phyloP scores from a whole-genome alignment of 441 rosid species.

The Brassica hybrid region DNA sequence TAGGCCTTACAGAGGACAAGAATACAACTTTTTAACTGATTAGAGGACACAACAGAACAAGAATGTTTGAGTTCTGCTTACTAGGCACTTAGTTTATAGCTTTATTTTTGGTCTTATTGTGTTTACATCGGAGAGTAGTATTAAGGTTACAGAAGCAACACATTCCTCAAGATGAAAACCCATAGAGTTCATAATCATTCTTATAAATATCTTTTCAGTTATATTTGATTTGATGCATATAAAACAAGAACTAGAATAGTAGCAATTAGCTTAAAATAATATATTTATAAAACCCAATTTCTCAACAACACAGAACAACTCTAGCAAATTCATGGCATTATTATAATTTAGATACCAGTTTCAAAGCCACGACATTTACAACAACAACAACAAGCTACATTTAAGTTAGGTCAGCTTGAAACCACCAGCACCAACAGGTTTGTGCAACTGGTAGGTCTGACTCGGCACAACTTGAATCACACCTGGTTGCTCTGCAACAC shows the following conservation, averaged over 20 bases:
- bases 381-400: conserved; percentile 5
- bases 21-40: conserved; percentile 26
- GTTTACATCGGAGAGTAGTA: conserved; percentile 10
- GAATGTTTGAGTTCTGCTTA: conserved; percentile 31
- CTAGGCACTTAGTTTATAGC: conserved; percentile 39
- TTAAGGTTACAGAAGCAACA: not conserved
- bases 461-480: conserved; percentile 79
- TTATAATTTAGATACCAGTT: not conserved
- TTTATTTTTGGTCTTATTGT: not conserved
- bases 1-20: too few species aligned
- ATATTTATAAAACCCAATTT: too few species aligned
- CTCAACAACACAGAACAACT: too few species aligned
- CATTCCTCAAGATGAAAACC: too few species aligned
- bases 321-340: too few species aligned
- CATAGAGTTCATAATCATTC: too few species aligned
- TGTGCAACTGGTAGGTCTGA: conserved; percentile 69
- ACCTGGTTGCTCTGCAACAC: conserved; percentile 77
- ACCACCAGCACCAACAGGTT: conserved; percentile 38
- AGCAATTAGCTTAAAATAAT: too few species aligned
- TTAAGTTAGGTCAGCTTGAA: conserved; percentile 27
- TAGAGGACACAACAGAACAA: conserved; percentile 18
- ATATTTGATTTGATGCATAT: too few species aligned
- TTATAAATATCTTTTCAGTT: too few species aligned
- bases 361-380: conserved; percentile 15
- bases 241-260: too few species aligned